Base-by-base conservation (phyloP, 495 filamentous ascomycete species). In the Copromyces sp. region DNA sequence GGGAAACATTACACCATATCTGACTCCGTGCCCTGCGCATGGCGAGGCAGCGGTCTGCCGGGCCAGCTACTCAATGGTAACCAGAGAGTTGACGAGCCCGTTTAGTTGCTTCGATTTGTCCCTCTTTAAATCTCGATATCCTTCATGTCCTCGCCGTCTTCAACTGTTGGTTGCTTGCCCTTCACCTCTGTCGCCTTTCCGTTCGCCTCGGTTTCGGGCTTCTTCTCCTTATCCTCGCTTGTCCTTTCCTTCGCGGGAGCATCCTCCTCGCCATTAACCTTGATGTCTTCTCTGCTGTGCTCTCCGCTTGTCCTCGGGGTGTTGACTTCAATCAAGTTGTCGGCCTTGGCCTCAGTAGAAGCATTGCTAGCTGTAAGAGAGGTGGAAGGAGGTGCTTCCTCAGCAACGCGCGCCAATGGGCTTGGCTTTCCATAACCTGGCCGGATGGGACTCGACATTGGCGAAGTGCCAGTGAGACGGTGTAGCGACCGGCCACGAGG, bases 401-500 rank as follows among this genome's bases (percentile, higher is more conserved):
- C 87, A 1, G 84, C 76, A 17, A 89, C 86, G 70, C 85, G 80
- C 39, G 86, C 83, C 70, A 89, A 78, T 6, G 85, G 86, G 72
- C 84, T 86, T 3, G 86, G 70, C 74, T 85, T 84, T 11, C 84
- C 85, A 73, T 83, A 84, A 6, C 83, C 86, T 17, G 82, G 83
- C 20, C 86, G 80, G 72, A 82, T 86, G 14, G 87, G 87, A 74
- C 87, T 89, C 11, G 81, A 78, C 7, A 87, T 79, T 9, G 87
- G 86, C 39, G 86, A 87, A 69, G 82, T 83, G 61, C 78, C 81
- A 74, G 81, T 85, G 39, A 88, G 85, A 40, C 87, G 80, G 37
- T 89, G 87, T 79, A 87, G 80, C 4, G 86, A 85, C 41, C 87
- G 82, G 53, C 87, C 87, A 47, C 87, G 83, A 68, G 80, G 74